Evolutionary conservation across 495 filamentous ascomycete genomes (phyloP), one percentile per base, ranked within the genome.

Genomic region (Massariosphaeria phaeospora): DNA sequence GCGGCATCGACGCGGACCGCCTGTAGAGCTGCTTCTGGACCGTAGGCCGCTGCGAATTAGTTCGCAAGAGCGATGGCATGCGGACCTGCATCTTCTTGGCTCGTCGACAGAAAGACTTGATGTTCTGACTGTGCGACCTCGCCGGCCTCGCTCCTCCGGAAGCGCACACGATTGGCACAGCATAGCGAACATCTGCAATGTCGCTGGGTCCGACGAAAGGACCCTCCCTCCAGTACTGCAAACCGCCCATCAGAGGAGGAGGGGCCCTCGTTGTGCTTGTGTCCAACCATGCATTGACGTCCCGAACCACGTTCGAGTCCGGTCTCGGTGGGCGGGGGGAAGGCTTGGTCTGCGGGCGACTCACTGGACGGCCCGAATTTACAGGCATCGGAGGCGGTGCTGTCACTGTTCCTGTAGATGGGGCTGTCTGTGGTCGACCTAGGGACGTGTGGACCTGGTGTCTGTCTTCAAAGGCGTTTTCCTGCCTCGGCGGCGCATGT

Each of bases 231-330:
- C 59, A 63, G 42, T 63, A 63, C 8, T 41, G 43, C 13, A 63
- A 11, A 13, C 59, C 59, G 9, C 35, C 29, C 59, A 63, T 63
- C 4, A 63, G 29, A 7, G 48, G 29, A 42, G 53, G 30, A 15
- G 42, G 42, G 5, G 59, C 54, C 44, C 47, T 62, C 33, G 41
- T 48, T 27, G 48, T 46, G 36, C 48, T 63, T 3, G 54, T 36
- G 27, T 63, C 59, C 8, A 63, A 44, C 59, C 59, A 58, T 35
- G 48, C 53, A 31, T 58, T 53, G n/a, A 63, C 59, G 23, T 63
- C 54, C 13, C 36, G 59, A 4, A 63, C 58, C 26, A 55, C 44
- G 15, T 31, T 25, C 15, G 59, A 58, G 15, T 57, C 44, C 8
- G 59, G 59, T 35, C 59, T 30, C 12, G 41, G 48, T 27, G 54